These are phyloP conservation scores for Halophytophthora polymorphica DNA, from an alignment of 352 stramenopile species.

Conservation along the genomic window DNA sequence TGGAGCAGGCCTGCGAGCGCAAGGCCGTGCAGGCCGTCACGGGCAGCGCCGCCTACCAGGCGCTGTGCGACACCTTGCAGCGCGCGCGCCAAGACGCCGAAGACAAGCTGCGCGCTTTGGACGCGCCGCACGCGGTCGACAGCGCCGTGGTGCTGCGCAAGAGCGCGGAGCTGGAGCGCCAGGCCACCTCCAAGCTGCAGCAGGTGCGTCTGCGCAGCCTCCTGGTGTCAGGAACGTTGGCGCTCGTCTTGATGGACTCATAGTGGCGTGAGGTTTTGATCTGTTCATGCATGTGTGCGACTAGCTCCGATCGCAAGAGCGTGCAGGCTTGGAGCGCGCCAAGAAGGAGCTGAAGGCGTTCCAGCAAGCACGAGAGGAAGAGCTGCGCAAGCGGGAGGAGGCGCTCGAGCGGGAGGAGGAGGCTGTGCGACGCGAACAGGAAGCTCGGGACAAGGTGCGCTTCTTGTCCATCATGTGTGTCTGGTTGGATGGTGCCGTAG, in stretches of 20 bases:
- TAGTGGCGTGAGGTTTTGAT: neutral
- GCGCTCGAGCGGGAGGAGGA: conserved; percentile 32
- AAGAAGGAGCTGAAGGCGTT: conserved; percentile 48
- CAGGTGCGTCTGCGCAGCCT: conserved; percentile 18
- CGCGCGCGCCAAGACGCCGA: conserved; percentile 51
- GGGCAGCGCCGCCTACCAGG: conserved; percentile 52
- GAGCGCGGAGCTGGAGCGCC: conserved; percentile 34
- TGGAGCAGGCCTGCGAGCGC: conserved; percentile 61
- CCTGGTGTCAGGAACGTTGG: neutral
- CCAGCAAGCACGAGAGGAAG: conserved; percentile 32
- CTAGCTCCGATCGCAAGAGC: conserved; percentile 43
- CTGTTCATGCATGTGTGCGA: neutral
- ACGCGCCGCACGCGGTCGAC: conserved; percentile 6
- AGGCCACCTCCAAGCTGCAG: conserved; percentile 31
- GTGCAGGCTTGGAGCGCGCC: conserved; percentile 36
- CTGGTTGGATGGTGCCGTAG: no score
- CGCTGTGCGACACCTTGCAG: conserved; percentile 59
- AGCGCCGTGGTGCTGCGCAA: conserved; percentile 25
- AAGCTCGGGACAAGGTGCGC: conserved; percentile 37
- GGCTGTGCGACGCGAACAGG: conserved; percentile 23
- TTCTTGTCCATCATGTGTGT: neutral
- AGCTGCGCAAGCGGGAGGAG: conserved; percentile 29
- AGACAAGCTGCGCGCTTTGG: conserved; percentile 30
- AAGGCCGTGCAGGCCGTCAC: conserved; percentile 54
- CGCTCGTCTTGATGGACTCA: neutral